phyloP scores from a whole-genome alignment of 2,329 filamentous ascomycete genomes.

The Diplodia scrobiculata region DNA sequence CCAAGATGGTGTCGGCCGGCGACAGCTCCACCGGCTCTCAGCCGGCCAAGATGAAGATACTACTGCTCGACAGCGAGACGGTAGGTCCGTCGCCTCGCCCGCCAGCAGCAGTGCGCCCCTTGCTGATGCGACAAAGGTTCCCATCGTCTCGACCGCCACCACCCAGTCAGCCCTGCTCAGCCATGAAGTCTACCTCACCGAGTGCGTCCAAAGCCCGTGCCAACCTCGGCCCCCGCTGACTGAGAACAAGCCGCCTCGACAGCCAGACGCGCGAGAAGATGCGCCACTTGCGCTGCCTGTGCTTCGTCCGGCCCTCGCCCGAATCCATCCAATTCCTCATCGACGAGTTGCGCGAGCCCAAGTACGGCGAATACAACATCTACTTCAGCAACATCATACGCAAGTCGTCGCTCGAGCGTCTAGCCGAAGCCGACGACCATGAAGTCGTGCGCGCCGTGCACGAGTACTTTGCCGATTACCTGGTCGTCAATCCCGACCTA shows the following conservation, averaged over 20 bases:
- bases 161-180: constrained; percentile 93
- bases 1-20: constrained; percentile 87
- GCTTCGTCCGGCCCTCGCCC: constrained; percentile 86
- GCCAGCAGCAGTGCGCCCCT: constrained; percentile 9
- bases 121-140: constrained; percentile 56
- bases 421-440: constrained; percentile 95
- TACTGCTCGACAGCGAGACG: constrained; percentile 90
- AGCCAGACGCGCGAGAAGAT: constrained; percentile 92
- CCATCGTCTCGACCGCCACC: constrained; percentile 90
- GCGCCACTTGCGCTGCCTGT: constrained; percentile 91
- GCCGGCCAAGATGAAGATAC: constrained; percentile 95
- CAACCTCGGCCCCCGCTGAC: constrained; percentile 34
- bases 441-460: constrained; percentile 93
- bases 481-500: constrained; percentile 91
- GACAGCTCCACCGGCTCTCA: constrained; percentile 69
- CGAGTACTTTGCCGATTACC: constrained; percentile 94
- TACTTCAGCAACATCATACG: constrained; percentile 98
- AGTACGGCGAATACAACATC: constrained; percentile 95
- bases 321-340: constrained; percentile 92
- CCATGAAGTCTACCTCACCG: constrained; percentile 96
- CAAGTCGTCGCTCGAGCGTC: constrained; percentile 89
- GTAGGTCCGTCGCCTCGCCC: constrained; percentile 56
- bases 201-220: constrained; percentile 50
- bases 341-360: constrained; percentile 92
- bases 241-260: constrained; percentile 68